A percentile compares a stretch with the other conserved stretches of the same genome.
Evolutionary conservation across 1,284 basidiomycete genomes (phyloP).

Genomic region (Porogramme epimiltina): DNA sequence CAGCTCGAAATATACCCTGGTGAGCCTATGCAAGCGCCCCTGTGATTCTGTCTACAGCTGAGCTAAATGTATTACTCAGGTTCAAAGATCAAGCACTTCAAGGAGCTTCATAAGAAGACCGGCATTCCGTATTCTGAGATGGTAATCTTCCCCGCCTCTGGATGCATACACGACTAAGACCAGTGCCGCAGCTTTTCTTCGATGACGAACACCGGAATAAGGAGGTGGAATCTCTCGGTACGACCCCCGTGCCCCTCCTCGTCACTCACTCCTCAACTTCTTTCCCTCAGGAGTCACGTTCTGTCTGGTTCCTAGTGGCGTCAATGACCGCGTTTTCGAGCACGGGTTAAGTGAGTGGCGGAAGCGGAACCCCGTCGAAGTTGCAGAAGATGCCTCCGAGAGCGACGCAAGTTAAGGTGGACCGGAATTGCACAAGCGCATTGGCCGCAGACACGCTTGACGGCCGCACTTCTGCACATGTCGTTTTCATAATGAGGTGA

Average conservation of each 20-base stretch:
- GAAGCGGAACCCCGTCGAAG: constrained; percentile 39
- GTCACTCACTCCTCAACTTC: not conserved
- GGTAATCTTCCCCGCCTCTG: constrained; percentile 51
- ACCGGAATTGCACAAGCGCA: not conserved
- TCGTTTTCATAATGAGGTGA: not conserved
- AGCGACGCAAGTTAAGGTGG: not conserved
- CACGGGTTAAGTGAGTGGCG: constrained; percentile 66
- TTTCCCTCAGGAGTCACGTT: constrained; percentile 70
- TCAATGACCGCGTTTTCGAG: constrained; percentile 58
- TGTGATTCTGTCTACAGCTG: no score
- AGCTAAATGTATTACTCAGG: constrained; percentile 40
- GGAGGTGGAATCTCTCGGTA: constrained; percentile 75
- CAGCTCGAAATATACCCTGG: no score
- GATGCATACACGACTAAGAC: constrained; percentile 5
- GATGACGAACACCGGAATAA: constrained; percentile 63
- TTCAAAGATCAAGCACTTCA: constrained; percentile 86
- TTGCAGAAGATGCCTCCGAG: constrained; percentile 29
- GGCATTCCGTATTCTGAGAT: constrained; percentile 84
- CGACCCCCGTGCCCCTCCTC: constrained; percentile 13
- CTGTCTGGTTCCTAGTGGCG: constrained; percentile 52
- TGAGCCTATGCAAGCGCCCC: no score
- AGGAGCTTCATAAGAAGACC: constrained; percentile 73
- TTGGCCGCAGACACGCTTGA: not conserved
- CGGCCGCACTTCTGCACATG: not conserved
- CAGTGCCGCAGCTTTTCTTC: not conserved